Percentiles rank a stretch among this genome's conserved stretches.
Evolutionary conservation across 805 yeast species (phyloP).

Genomic region (Groenewaldozyma tartarivorans): DNA sequence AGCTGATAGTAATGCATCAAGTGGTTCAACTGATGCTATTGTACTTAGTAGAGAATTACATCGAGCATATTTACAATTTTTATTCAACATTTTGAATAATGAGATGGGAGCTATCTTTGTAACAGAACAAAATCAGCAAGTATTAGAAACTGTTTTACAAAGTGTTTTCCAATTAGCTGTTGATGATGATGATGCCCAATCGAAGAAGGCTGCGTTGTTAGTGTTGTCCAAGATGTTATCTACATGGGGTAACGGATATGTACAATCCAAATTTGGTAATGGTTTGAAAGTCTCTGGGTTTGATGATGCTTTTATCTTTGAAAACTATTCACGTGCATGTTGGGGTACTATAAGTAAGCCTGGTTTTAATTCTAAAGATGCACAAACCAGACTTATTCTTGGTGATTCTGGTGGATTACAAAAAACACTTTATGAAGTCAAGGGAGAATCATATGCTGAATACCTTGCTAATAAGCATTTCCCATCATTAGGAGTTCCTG

Average conservation of each 20-base stretch:
- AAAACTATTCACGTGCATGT: slow-evolving; percentile 53
- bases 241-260: slow-evolving; percentile 60
- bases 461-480: slow-evolving; percentile 45
- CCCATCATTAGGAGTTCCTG: slow-evolving; percentile 49
- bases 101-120: slow-evolving; percentile 70
- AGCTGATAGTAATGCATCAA: slow-evolving; percentile 32
- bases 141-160: slow-evolving; percentile 51
- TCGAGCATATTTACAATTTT: slow-evolving; percentile 57
- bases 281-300: slow-evolving; percentile 57
- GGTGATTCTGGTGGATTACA: slow-evolving; percentile 66
- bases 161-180: slow-evolving; percentile 57
- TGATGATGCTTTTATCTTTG: slow-evolving; percentile 49
- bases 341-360: slow-evolving; percentile 77
- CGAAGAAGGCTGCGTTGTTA: slow-evolving; percentile 60
- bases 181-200: slow-evolving; percentile 51
- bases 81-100: slow-evolving; percentile 65
- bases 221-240: slow-evolving; percentile 53
- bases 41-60: slow-evolving; percentile 60
- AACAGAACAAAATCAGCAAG: slow-evolving; percentile 53
- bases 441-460: slow-evolving; percentile 37
- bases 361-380: slow-evolving; percentile 62
- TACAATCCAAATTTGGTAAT: slow-evolving; percentile 38
- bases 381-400: slow-evolving; percentile 64
- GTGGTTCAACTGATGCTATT: slow-evolving; percentile 46
- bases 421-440: slow-evolving; percentile 47